Percentiles rank a stretch among this genome's conserved stretches.
Evolutionary conservation across 495 filamentous ascomycete species (phyloP).

Genomic region (Rhizodiscina lignyota): DNA sequence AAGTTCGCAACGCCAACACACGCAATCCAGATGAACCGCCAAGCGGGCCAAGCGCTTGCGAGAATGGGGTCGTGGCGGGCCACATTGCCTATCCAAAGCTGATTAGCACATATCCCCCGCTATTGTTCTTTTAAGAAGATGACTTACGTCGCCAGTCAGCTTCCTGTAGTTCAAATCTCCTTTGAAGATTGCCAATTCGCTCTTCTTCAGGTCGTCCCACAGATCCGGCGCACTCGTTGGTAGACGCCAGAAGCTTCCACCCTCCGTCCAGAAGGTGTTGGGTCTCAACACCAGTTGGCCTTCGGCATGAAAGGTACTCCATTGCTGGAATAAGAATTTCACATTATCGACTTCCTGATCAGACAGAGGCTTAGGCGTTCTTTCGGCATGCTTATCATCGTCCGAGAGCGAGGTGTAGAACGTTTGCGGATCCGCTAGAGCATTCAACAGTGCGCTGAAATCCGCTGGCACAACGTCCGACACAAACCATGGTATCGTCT

Average conservation of each 20-base stretch:
- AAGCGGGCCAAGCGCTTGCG: conserved; percentile 70
- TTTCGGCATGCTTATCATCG: conserved; percentile 39
- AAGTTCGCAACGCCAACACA: conserved; percentile 72
- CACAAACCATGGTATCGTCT: conserved; percentile 93
- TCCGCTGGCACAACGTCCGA: conserved; percentile 81
- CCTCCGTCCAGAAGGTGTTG: conserved; percentile 79
- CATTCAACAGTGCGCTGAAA: conserved; percentile 61
- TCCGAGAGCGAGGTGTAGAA: conserved; percentile 59
- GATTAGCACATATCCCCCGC: too few relatives aligned
- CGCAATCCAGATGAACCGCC: conserved; percentile 68
- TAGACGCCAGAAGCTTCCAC: conserved; percentile 73
- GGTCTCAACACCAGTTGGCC: conserved; percentile 65
- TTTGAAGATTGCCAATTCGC: conserved; percentile 90
- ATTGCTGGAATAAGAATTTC: conserved; percentile 61
- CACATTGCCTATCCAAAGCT: conserved; percentile 47
- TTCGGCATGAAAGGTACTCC: conserved; percentile 62
- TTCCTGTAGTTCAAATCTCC: conserved; percentile 95
- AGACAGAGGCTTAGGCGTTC: conserved; percentile 37
- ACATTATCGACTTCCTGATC: conserved; percentile 53
- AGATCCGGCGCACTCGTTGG: conserved; percentile 48
- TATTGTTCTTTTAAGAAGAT: too few relatives aligned
- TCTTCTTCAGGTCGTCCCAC: conserved; percentile 60
- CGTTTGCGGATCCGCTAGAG: conserved; percentile 50
- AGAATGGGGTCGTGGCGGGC: conserved; percentile 78
- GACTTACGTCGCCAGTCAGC: conserved; percentile 70